Evolutionary conservation across 129 eudicot genomes (phyloP), one percentile per base, ranked within the genome.

Genomic region (Silybum marianum): DNA sequence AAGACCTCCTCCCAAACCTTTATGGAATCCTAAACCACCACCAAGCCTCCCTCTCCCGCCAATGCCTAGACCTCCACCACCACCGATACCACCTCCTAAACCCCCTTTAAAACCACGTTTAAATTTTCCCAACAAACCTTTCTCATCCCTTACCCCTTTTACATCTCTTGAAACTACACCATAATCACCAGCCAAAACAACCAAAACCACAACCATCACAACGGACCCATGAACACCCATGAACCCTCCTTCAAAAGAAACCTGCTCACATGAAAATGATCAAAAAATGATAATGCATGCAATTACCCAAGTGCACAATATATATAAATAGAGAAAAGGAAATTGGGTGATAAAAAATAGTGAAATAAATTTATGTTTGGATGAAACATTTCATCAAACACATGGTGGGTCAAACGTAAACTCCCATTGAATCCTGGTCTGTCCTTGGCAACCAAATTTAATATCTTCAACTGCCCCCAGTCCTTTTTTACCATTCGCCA

Each of bases 361-460:
- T 63, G 34, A 48, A 81, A 71, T 18, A 34, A 80, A 32, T 12
- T 32, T 11, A 39, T 73, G 74, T 63, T 60, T 73, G 44, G 44
- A 39, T 73, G 74, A 81, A 62, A 24, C 74, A 81, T 24, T 63
- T 63, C 68, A 25, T 80, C 73, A n/a, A 80, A 67, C 84, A 81
- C 84, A 28, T 81, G 84, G 84, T 81, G 74, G 84, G 79, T 23
- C 79, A 81, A 74, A 73, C 1, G 79, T 73, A 73, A 81, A 78
- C 62, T 39, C 74, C 5, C 62, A 81, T 21, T 81, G 75, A 81
- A 81, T 81, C 75, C 58, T 74, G 38, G 54, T 39, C 36, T 73
- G 54, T 48, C 69, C 46, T 18, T 74, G 74, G 83, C 54, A 32
- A 81, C 9, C 54, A 66, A 74, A 74, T 74, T 74, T 18, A 81